A percentile compares a stretch with the other conserved stretches of the same genome.
Evolutionary conservation across 768 basidiomycete genomes (phyloP).

Genomic region (Cubamyces lactineus): DNA sequence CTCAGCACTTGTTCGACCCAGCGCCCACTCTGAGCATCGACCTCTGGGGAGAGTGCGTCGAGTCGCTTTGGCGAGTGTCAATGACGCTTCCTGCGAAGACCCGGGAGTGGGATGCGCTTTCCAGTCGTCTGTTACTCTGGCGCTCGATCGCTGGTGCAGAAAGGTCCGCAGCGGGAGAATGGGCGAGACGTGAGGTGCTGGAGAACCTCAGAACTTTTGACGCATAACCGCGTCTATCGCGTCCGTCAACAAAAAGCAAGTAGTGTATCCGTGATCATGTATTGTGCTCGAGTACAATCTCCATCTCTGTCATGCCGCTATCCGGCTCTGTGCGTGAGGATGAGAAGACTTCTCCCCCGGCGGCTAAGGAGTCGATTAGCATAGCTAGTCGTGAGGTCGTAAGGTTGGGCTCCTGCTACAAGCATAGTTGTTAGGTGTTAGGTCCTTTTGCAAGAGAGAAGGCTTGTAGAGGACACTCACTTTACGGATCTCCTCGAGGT

Average conservation of each 20-base stretch:
- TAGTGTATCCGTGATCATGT: slow-evolving; percentile 15
- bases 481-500: slow-evolving; percentile 83
- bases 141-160: slow-evolving; percentile 47
- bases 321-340: slow-evolving; percentile 39
- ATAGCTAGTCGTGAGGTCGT: slow-evolving; percentile 68
- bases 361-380: slow-evolving; percentile 81
- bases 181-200: slow-evolving; percentile 51
- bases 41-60: slow-evolving; percentile 56
- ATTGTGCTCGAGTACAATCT: slow-evolving; percentile 58
- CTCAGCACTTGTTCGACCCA: slow-evolving; percentile 37
- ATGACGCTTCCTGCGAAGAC: slow-evolving; percentile 44
- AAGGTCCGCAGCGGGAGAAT: slow-evolving; percentile 49
- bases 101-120: slow-evolving; percentile 55
- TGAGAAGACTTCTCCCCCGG: slow-evolving; percentile 74
- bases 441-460: neutral
- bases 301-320: slow-evolving; percentile 64
- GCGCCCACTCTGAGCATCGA: slow-evolving; percentile 34
- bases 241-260: neutral
- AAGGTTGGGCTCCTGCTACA: slow-evolving; percentile 63
- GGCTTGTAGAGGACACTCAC: slow-evolving; percentile 47
- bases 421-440: neutral
- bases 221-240: neutral
- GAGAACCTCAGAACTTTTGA: slow-evolving; percentile 19
- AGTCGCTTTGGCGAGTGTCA: slow-evolving; percentile 57
- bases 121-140: slow-evolving; percentile 59